Evolutionary conservation across 352 stramenopile species (phyloP), one percentile per base, ranked within the genome.

Genomic region (Pythium brachiatum): DNA sequence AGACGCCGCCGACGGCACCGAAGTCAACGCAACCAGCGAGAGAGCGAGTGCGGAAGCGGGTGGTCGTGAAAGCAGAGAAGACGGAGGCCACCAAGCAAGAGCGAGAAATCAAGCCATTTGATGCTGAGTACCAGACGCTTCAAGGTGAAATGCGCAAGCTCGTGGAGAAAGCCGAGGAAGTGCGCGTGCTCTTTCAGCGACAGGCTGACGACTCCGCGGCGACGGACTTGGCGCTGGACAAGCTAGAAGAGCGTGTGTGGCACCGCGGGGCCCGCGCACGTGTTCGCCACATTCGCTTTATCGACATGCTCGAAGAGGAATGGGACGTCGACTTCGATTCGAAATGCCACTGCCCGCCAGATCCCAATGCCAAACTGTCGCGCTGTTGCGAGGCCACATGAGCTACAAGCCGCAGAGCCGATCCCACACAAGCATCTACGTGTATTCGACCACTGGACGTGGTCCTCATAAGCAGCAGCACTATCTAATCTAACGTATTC

Each of bases 221-320:
- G 1, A 21, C 29, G 8, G n/a, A 21, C 6, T n/a, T 15, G n/a
- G 12, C 15, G 57, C 36, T 66, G 20, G 13, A 66, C 39, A 44
- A 51, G 55, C 27, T 67, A 11, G 31, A 64, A 18, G 31, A 43
- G 9, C 44, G 50, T 2, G 29, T 38, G 32, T 27, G 15, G 2
- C 65, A 72, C 23, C 54, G 65, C 20, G n/a, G 60, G 0, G 53
- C 26, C 6, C 65, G 55, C 54, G 65, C 59, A 9, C 59, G 65
- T 23, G 39, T 25, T 38, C 59, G 60, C 11, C 8, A 65, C 44
- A 55, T 72, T 34, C 41, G 13, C 27, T 65, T 60, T 23, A 53
- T 46, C 21, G 44, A 27, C n/a, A 15, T 16, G 12, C 39, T 66
- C 16, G 54, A 68, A 38, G 57, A 68, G 41, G 60, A 62, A 31